Base-by-base conservation (phyloP, 305 asterid species). In the Plantago coronopus region DNA sequence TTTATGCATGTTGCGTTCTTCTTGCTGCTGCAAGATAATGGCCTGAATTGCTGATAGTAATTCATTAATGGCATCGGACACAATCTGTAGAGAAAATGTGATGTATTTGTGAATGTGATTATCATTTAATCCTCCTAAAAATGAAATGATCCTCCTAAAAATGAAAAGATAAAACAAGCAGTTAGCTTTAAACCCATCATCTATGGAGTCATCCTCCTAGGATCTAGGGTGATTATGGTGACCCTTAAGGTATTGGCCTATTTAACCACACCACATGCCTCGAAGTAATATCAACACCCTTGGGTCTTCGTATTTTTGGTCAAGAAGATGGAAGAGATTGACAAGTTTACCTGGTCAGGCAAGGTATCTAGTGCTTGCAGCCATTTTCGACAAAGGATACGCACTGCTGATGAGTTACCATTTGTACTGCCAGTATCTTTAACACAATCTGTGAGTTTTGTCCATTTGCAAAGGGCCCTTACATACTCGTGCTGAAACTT, bases 401-500 rank as follows among this genome's bases (percentile, higher is more conserved):
- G 84, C 37, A 79, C 66, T 0, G 65, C 64, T 55, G 78, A 60
- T n/a, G 83, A 72, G 72, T 70, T 60, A 60, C 57, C 18, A 48
- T 70, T 70, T 13, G 51, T 69, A 50, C 60, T 59, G n/a, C 58
- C 72, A 48, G 62, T 40, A 25, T 71, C 86, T 65, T 64, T 68
- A 1, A 83, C 74, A 57, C 67, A 62, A 17, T 55, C 29, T 11
- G 81, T 71, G 62, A 76, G 88, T 63, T 80, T 71, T 29, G 73
- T 68, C 96, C 95, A 88, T 57, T 72, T 75, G 68, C 79, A 61
- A 68, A 88, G 81, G 61, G 76, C 63, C 46, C 63, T 82, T 38
- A 78, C 83, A 31, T 85, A 88, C 63, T 88, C 93, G 5, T 73
- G 74, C 73, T 88, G 95, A 66, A 74, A 86, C 66, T 77, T 83